Conservation (phyloP, 108 stramenopile species). For the Fragilariopsis cylindrus region DNA sequence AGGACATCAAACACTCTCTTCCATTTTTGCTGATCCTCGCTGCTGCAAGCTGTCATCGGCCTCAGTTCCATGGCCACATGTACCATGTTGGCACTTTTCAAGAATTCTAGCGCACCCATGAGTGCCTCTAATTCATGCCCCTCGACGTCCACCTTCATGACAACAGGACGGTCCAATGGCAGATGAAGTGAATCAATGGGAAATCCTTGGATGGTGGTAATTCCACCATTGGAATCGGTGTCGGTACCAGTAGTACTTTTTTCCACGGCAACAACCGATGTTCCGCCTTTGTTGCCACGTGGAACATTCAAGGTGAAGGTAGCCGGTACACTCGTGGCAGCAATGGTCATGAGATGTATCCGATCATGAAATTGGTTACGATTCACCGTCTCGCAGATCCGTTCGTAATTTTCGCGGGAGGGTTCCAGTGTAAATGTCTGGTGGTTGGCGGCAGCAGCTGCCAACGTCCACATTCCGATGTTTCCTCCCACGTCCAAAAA, state of each 20-base stretch:
- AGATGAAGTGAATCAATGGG: not conserved
- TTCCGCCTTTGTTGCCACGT: not conserved
- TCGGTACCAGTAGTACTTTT: not conserved
- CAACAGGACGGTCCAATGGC: slow-evolving; percentile 20
- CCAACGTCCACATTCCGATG: slow-evolving; percentile 38
- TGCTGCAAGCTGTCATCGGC: too few relatives aligned
- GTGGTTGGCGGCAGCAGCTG: slow-evolving; percentile 24
- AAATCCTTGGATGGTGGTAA: not conserved
- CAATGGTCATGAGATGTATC: slow-evolving; percentile 23
- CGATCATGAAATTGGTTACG: slow-evolving; percentile 27
- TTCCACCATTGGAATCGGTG: not conserved
- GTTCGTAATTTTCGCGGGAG: slow-evolving; percentile 13
- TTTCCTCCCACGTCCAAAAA: slow-evolving; percentile 28
- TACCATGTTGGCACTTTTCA: slow-evolving; percentile 23
- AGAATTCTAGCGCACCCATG: slow-evolving; percentile 27
- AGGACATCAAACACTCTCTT: too few relatives aligned
- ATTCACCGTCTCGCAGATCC: slow-evolving; percentile 27
- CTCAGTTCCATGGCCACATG: slow-evolving; percentile 24
- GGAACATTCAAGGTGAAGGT: not conserved
- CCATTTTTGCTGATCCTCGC: too few relatives aligned
- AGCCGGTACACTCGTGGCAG: slow-evolving; percentile 4
- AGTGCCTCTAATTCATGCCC: slow-evolving; percentile 28
- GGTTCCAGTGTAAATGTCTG: slow-evolving; percentile 31
- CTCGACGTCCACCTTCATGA: slow-evolving; percentile 39
- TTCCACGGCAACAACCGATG: not conserved